Evolutionary conservation across 441 rosid genomes (phyloP).

Genomic region (Gossypium gossypioides): DNA sequence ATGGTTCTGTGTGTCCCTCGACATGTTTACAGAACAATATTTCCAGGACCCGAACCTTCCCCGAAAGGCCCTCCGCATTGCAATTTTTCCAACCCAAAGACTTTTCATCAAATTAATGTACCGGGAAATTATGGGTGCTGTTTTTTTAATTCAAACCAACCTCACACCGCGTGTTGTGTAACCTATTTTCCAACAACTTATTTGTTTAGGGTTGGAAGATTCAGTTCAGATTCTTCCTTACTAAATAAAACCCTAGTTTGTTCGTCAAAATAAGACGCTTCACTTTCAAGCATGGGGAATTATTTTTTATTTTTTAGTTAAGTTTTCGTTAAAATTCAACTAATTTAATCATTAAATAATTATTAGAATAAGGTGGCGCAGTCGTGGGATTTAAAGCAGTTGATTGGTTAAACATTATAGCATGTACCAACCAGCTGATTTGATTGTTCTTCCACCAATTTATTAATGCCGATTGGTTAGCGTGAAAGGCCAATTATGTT

Average conservation of each 20-base stretch:
- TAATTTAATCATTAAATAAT: not conserved
- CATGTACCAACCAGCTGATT: not conserved
- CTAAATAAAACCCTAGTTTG: not conserved
- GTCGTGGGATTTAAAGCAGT: not conserved
- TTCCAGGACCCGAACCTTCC: too few relatives aligned
- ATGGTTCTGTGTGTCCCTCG: too few relatives aligned
- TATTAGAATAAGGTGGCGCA: not conserved
- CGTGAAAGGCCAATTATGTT: not conserved
- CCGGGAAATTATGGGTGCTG: too few relatives aligned
- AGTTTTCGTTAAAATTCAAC: not conserved
- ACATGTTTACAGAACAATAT: too few relatives aligned
- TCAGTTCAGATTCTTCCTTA: not conserved
- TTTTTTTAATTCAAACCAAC: too few relatives aligned
- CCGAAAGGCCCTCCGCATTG: too few relatives aligned
- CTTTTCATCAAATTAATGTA: too few relatives aligned
- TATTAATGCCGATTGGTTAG: not conserved
- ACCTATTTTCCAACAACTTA: too few relatives aligned
- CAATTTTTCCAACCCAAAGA: too few relatives aligned
- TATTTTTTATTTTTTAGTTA: not conserved
- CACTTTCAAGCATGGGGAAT: not conserved
- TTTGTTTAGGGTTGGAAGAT: not conserved
- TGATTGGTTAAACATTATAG: not conserved
- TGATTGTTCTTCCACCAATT: not conserved
- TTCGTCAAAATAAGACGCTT: not conserved
- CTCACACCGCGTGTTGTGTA: too few relatives aligned